Evolutionary conservation across 1,139 yeast genomes (phyloP).

Genomic region (Suhomyces bribrorum): DNA sequence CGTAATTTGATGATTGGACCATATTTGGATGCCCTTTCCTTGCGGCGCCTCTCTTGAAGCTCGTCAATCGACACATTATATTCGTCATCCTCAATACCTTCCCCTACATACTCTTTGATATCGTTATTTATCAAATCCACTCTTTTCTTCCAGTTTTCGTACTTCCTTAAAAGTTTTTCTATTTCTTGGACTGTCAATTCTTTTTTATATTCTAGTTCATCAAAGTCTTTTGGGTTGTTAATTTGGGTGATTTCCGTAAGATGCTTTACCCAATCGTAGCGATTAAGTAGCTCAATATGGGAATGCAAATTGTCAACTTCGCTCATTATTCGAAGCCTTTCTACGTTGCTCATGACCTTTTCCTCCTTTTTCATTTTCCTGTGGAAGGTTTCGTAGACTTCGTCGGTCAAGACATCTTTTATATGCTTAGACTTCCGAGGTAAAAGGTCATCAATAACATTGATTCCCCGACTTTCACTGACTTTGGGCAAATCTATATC

Average conservation of each 20-base stretch:
- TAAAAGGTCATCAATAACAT: constrained; percentile 14
- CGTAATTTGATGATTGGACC: constrained; percentile 31
- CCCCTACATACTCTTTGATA: constrained; percentile 22
- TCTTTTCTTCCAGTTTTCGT: constrained; percentile 45
- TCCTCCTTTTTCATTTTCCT: constrained; percentile 68
- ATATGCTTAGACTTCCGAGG: constrained; percentile 23
- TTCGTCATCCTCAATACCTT: constrained; percentile 21
- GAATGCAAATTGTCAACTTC: constrained; percentile 53
- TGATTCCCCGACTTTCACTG: constrained; percentile 3
- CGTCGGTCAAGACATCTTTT: constrained; percentile 49
- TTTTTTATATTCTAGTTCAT: constrained; percentile 54
- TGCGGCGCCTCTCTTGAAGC: constrained; percentile 22
- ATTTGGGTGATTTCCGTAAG: constrained; percentile 58
- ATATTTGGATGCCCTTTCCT: constrained; percentile 20
- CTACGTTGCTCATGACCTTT: constrained; percentile 59
- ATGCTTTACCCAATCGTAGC: constrained; percentile 56
- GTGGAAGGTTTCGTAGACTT: constrained; percentile 52
- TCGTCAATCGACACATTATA: constrained; percentile 22
- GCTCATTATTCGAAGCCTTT: constrained; percentile 48
- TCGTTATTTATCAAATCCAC: constrained; percentile 29
- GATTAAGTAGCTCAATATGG: constrained; percentile 48
- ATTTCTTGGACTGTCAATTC: constrained; percentile 55
- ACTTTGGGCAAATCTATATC: constrained; percentile 13
- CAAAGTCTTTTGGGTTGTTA: constrained; percentile 42
- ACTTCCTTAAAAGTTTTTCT: constrained; percentile 46